Evolutionary conservation across 805 yeast species (phyloP), one percentile per base, ranked within the genome.

Genomic region (Hanseniaspora lachancei): DNA sequence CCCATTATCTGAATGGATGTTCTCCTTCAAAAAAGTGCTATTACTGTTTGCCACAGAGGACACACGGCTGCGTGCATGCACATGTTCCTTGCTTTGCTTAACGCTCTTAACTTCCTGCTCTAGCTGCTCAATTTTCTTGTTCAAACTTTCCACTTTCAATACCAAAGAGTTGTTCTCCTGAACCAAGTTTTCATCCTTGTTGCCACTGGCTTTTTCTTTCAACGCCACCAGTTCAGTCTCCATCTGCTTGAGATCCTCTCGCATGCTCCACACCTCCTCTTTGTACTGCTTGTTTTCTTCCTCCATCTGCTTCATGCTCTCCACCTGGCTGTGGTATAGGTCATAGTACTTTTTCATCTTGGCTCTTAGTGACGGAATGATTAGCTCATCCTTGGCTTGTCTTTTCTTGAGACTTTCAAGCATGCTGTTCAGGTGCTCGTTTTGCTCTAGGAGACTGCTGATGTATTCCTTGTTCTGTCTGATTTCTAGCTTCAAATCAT

Each of bases 271-370:
- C n/a, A 43, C 44, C 6, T 43, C 55, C 3, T 38, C 49, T 12
- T 16, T 44, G 18, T 36, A 35, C n/a, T 36, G 12, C 15, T 44
- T 43, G 10, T 43, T 51, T 18, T 51, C 55, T 12, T 12, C 20
- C 13, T 36, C 39, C 13, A 51, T 36, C 5, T 4, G 6, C n/a
- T 51, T 47, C 18, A 51, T 18, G 16, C 29, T 36, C 2, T 9
- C n/a, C 7, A 18, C 9, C 10, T 23, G 29, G 5, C 21, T 18
- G 12, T 29, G 21, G 39, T 43, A 51, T 13, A 51, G 16, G 7
- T 51, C 38, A 16, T 39, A 43, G 21, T 51, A 51, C 24, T 51
- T 51, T 3, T 43, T 35, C 47, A 51, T 47, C 21, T 51, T 51
- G 9, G 47, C 36, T 15, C 47, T 51, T 21, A 51, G 12, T 2